Evolutionary conservation across 257 asterid species (phyloP).

Genomic region (Solanum ossicruentum): DNA sequence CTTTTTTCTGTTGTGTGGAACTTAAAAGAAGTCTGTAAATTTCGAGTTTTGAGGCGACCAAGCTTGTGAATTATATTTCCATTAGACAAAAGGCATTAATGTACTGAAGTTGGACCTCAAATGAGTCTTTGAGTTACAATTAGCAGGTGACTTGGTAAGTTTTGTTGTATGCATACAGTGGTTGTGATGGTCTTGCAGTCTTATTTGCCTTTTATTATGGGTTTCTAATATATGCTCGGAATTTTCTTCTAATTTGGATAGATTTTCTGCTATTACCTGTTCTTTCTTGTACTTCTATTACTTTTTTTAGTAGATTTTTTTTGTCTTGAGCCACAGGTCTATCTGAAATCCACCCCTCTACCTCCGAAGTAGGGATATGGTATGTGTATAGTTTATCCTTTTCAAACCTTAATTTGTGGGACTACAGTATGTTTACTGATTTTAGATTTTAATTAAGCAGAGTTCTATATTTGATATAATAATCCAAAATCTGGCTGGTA

Average conservation of each 20-base stretch:
- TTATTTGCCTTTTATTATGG: not conserved
- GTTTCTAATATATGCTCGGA: not conserved
- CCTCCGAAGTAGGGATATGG: not conserved
- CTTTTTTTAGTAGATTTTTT: too few species aligned
- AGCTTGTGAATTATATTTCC: not conserved
- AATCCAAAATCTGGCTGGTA: not conserved
- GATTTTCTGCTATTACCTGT: too few species aligned
- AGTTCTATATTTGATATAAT: not conserved
- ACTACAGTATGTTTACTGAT: not conserved
- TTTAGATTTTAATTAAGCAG: not conserved
- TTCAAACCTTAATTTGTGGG: not conserved
- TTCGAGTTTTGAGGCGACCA: not conserved
- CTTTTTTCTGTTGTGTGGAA: not conserved
- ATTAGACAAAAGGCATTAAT: not conserved
- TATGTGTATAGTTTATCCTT: not conserved
- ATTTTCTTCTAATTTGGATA: too few species aligned
- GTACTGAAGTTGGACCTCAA: not conserved
- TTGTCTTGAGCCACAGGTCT: too few species aligned
- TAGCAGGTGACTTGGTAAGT: not conserved
- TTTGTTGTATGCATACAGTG: not conserved
- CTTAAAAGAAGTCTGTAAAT: slow-evolving; percentile 3
- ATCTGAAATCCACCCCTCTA: not conserved
- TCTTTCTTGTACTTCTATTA: too few species aligned
- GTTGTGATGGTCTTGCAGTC: not conserved
- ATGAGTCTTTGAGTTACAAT: not conserved